phyloP scores from a whole-genome alignment of 225 moss, liverwort and hornwort species.

The Antitrichia curtipendula region DNA sequence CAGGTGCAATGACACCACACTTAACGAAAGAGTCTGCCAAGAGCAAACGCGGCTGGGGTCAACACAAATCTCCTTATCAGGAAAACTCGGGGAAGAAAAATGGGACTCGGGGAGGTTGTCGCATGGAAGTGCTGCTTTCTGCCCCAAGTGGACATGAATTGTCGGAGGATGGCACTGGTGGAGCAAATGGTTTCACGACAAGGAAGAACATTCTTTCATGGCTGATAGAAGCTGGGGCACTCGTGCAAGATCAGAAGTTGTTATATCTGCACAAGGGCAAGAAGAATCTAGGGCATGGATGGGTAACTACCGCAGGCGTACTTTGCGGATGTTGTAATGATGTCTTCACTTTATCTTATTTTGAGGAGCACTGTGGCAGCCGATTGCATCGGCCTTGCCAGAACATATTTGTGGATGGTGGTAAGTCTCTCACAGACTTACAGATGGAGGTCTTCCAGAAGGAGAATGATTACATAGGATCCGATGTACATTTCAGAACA shows the following conservation, averaged over 20 bases:
- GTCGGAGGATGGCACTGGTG: slow-evolving; percentile 25
- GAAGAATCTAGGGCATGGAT: slow-evolving; percentile 56
- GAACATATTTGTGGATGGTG: slow-evolving; percentile 68
- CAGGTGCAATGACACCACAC: slow-evolving; percentile 10
- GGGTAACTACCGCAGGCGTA: slow-evolving; percentile 67
- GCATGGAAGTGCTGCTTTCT: slow-evolving; percentile 84
- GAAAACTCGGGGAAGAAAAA: slow-evolving; percentile 69
- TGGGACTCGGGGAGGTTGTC: slow-evolving; percentile 53
- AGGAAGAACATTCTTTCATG: slow-evolving; percentile 83
- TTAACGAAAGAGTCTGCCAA: slow-evolving; percentile 17
- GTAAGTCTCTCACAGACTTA: slow-evolving; percentile 64
- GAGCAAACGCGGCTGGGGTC: slow-evolving; percentile 32
- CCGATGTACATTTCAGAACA: slow-evolving; percentile 10
- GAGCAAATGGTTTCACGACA: background rate
- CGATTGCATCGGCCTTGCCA: slow-evolving; percentile 93
- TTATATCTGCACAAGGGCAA: slow-evolving; percentile 60
- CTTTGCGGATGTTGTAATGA: slow-evolving; percentile 66
- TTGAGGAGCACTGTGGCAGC: slow-evolving; percentile 92
- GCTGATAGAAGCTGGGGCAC: slow-evolving; percentile 72
- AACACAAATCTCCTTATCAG: slow-evolving; percentile 7
- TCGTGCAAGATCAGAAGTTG: slow-evolving; percentile 55
- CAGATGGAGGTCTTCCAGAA: slow-evolving; percentile 64
- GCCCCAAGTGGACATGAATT: slow-evolving; percentile 35
- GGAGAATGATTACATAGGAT: slow-evolving; percentile 7
- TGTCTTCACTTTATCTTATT: slow-evolving; percentile 69